Base-by-base conservation (phyloP, 2,329 filamentous ascomycete species). In the Rhexocercosporidium sp. region DNA sequence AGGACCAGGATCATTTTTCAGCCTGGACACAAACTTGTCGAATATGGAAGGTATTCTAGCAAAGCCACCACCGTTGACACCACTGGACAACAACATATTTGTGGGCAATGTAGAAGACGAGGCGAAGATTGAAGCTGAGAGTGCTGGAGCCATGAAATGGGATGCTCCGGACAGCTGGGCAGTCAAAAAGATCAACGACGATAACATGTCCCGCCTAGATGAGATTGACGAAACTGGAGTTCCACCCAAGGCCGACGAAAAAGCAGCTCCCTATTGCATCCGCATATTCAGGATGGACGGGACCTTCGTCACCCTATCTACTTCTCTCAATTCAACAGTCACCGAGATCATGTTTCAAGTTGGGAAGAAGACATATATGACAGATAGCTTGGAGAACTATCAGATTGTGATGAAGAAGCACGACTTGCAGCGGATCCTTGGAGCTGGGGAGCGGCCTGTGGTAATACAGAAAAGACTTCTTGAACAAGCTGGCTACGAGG, bases 141-240 rank as follows among this genome's bases (percentile, higher is more conserved):
- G 59, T 46, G 73, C 69, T 22, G 69, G 70, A 31, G 71, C 68
- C 18, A 89, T 90, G 1, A 88, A 88, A 3, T 99, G 95, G 95
- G 92, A 96, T 78, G 94, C 94, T 3, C 95, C 96, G 1, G 95
- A 98, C 78, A 97, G 94, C 77, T 99, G 96, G 96, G 94, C 92
- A 60, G 95, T 98, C 29, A 92, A 92, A 72, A 90, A 89, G 68
- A 84, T 84, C 53, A 87, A 86, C 8, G 90, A 93, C 72, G 91
- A 93, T 64, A 86, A 85, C 69, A 82, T 84, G 61, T 79, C 81
- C 71, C 85, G 82, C 72, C 81, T 77, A 4, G 81, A 83, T 1
- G 91, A 93, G 65, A 82, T 86, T 16, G 91, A 94, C 69, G 91
- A 95, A 64, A 82, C 85, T 31, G 89, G 88, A 56, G 86, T 87